Evolutionary conservation across 2,329 filamentous ascomycete genomes (phyloP), one percentile per base, ranked within the genome.

Genomic region (Trichoderma cornu-damae): DNA sequence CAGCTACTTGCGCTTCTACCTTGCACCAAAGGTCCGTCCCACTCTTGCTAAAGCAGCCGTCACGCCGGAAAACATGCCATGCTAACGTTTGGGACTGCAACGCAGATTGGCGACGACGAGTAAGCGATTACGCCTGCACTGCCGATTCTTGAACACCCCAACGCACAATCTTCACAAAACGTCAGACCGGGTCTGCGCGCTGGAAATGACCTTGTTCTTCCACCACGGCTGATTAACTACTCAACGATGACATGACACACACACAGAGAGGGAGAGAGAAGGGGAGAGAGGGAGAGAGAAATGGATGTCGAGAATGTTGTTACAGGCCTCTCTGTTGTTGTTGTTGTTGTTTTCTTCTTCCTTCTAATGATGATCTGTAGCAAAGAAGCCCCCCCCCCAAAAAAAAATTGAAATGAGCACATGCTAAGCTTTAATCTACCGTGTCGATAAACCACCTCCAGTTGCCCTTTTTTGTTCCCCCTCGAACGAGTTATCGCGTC

Each of bases 1-100:
- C 78, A 94, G 90, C 74, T 94, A 94, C 74, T 77, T 99, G 75
- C 85, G 93, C 69, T 99, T 97, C 84, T 99, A 97, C 77, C 85
- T 99, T 67, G 94, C 94, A 63, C 94, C 94, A 64, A 99, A 99
- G 91, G 94, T 94, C 77, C 60, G 82, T 70, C 46, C 28, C 20
- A 1, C 20, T 22, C 4, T 20, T 18, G 35, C 6, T 22, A 12
- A 16, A 4, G 3, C 12, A 24, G 2, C 26, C 2, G 34, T 12
- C 8, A 30, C 22, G 3, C 5, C 30, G n/a, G 1, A n/a, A 35
- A 3, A 3, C 6, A 6, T 20, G 26, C 5, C 9, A 54, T 35
- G 28, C 51, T 55, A 48, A 55, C 20, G 6, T 22, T n/a, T 30
- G 3, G 7, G 11, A 20, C 3, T 34, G 9, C 24, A 3, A 12